These are phyloP conservation scores for Hericium alpestre DNA, from an alignment of 768 basidiomycete species.

Conservation along the genomic window DNA sequence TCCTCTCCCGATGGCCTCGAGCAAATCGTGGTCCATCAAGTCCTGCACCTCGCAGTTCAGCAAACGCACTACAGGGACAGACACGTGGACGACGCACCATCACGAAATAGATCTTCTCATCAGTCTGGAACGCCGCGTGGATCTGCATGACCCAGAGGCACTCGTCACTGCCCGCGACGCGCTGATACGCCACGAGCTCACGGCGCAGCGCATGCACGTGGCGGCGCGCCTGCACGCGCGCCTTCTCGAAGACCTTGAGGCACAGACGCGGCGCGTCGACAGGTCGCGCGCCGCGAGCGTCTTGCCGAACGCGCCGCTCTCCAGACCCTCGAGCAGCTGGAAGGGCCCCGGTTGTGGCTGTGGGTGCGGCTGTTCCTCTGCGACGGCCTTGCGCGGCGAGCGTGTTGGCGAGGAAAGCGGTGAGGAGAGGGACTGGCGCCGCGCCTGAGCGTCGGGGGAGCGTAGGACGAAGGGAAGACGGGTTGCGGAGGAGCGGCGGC, in stretches of 20 bases:
- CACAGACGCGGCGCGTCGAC: constrained; percentile 11
- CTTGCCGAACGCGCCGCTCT: constrained; percentile 8
- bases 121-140: constrained; percentile 12
- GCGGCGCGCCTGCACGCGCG: constrained; percentile 6
- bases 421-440: background rate
- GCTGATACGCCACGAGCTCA: constrained; percentile 13
- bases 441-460: background rate
- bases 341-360: constrained; percentile 10
- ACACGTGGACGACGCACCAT: constrained; percentile 8
- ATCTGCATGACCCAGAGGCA: constrained; percentile 12
- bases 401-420: constrained; percentile 1
- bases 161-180: constrained; percentile 11
- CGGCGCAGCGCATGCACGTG: constrained; percentile 8
- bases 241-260: constrained; percentile 6
- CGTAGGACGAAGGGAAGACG: background rate
- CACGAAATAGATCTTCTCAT: constrained; percentile 7
- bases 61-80: background rate
- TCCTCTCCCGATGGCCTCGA: constrained; percentile 7
- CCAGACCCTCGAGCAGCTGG: constrained; percentile 10
- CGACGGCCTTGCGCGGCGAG: constrained; percentile 8
- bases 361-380: constrained; percentile 3
- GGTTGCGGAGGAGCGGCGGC: background rate
- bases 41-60: constrained; percentile 1
- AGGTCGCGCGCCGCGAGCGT: constrained; percentile 12
- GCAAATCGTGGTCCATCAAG: constrained; percentile 12